Percentiles rank a stretch among this genome's conserved stretches.
phyloP scores from a whole-genome alignment of 1,284 basidiomycete genomes.

The Omphalotus olearius region DNA sequence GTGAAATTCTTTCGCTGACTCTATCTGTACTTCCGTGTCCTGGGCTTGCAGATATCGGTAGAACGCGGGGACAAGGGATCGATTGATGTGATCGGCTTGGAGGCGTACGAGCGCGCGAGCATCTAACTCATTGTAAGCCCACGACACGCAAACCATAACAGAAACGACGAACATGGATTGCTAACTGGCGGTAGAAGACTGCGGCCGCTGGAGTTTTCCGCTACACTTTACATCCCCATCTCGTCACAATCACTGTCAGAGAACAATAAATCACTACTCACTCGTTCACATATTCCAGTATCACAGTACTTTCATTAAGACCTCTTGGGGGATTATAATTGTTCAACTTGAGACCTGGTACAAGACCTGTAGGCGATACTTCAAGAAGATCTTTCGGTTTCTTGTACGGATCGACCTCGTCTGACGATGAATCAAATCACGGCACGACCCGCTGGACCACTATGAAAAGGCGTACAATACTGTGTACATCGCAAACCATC shows the following conservation, averaged over 20 bases:
- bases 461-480: conserved; percentile 13
- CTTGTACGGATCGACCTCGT: conserved; percentile 79
- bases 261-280: conserved; percentile 27
- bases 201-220: conserved; percentile 26
- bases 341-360: conserved; percentile 64
- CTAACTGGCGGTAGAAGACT: conserved; percentile 54
- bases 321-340: conserved; percentile 46
- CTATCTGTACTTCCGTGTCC: conserved; percentile 51
- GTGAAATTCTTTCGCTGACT: conserved; percentile 53
- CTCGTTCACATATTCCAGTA: conserved; percentile 75
- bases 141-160: not conserved
- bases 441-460: not conserved
- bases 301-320: conserved; percentile 68
- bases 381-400: conserved; percentile 77
- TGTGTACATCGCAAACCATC: not conserved
- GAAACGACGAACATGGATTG: conserved; percentile 52
- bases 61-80: conserved; percentile 67
- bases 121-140: conserved; percentile 34
- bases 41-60: conserved; percentile 80
- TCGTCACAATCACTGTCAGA: not conserved
- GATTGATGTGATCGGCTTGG: conserved; percentile 65
- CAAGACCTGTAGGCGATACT: conserved; percentile 75
- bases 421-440: conserved; percentile 28
- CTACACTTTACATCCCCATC: conserved; percentile 3
- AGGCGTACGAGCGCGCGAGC: conserved; percentile 64